Percentiles rank a stretch among this genome's conserved stretches.
phyloP scores from a whole-genome alignment of 2,329 filamentous ascomycete species.

The Colletotrichum sp. region DNA sequence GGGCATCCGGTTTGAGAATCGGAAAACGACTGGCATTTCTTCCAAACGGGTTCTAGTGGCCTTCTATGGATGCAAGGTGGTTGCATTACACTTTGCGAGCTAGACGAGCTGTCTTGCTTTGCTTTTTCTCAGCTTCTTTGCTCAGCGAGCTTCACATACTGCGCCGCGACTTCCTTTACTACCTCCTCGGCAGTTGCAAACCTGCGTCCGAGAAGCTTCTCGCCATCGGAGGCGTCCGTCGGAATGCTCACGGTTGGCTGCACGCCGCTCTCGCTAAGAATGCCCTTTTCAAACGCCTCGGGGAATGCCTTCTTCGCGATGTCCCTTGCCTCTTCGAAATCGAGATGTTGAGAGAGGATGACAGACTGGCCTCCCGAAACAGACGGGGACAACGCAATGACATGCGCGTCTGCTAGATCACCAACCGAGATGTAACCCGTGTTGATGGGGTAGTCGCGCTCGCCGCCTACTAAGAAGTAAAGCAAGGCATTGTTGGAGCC shows the following conservation, averaged over 20 bases:
- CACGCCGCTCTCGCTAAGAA: background rate
- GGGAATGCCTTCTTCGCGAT: background rate
- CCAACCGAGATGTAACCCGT: constrained; percentile 38
- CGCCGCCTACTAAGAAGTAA: constrained; percentile 34
- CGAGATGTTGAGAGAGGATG: background rate
- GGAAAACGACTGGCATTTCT: background rate
- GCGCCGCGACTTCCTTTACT: constrained; percentile 34
- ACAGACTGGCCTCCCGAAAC: constrained; percentile 30
- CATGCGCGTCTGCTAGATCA: constrained; percentile 41
- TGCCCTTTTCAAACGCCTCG: background rate
- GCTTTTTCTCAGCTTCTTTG: background rate
- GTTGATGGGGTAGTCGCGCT: constrained; percentile 22
- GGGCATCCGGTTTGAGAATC: background rate
- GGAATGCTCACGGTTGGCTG: constrained; percentile 4
- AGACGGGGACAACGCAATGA: constrained; percentile 35
- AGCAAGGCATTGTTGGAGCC: constrained; percentile 37
- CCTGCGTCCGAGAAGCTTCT: constrained; percentile 35
- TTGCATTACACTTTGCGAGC: background rate
- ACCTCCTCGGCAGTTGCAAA: constrained; percentile 36
- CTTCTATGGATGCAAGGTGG: background rate
- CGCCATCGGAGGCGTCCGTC: constrained; percentile 30
- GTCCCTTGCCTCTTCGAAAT: background rate
- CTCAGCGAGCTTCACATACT: constrained; percentile 34
- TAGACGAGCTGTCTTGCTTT: background rate
- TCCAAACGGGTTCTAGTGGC: background rate